Base-by-base conservation (phyloP, 2,329 filamentous ascomycete species). In the Diaporthe aspalathi region DNA sequence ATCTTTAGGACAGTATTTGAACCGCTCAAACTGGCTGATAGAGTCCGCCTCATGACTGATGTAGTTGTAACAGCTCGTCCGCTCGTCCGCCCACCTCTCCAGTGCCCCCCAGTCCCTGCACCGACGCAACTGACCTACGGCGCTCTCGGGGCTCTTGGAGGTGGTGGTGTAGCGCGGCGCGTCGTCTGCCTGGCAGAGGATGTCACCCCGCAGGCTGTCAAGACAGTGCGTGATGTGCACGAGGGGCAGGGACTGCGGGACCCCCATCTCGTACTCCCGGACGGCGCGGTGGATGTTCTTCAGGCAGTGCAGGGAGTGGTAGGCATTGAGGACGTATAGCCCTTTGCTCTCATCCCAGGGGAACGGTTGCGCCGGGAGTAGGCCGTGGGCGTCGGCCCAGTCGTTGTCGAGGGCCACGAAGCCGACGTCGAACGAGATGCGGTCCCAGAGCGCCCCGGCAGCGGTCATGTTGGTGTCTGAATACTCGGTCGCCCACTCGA, bases 171-270 rank as follows among this genome's bases (percentile, higher is more conserved):
- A 67, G 5, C 75, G 74, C 8, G 77, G 77, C 20, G 77, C 78
- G 65, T 80, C 79, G 62, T 80, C 78, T 5, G 78, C 78, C 57
- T 78, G 67, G 72, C 79, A 80, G 2, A 79, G 66, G 66, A 79
- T 74, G 67, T 79, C 75, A 11, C 76, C 54, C 11, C 78, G 76
- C n/a, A 80, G 68, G 9, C 68, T 68, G 56, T 79, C 76, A 4
- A 79, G 60, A 56, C 78, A 80, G 67, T 80, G 79, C 27, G 53
- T 56, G 32, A 56, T 56, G 32, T 56, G 53, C 20, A 40, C 16
- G n/a, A 56, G 53, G 7, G 53, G 22, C 7, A 56, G 20, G 11
- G 53, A 56, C 32, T 56, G 53, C 32, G 53, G 53, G 1, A 56
- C 11, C 0, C 53, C 53, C 9, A 3, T 17, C 53, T 56, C 53